Conservation (phyloP, 164 flowering plant genomes). For the Chloranthus sessilifolius region DNA sequence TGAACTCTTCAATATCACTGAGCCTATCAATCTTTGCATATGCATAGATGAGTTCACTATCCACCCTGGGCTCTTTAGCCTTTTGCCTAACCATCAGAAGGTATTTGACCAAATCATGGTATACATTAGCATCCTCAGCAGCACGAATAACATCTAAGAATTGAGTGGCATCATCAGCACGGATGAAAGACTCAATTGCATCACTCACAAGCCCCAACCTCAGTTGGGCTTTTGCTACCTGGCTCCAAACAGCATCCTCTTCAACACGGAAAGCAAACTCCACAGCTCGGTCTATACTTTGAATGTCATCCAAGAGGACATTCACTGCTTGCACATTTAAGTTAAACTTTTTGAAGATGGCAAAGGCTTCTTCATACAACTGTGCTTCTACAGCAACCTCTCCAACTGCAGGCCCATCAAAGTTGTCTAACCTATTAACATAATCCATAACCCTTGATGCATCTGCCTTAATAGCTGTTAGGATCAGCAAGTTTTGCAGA, state of each 20-base stretch:
- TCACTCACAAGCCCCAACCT: slow-evolving; percentile 93
- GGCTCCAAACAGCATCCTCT: slow-evolving; percentile 99
- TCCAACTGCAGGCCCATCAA: slow-evolving; percentile 99
- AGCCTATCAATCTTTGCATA: slow-evolving; percentile 98
- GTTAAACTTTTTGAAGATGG: slow-evolving; percentile 97
- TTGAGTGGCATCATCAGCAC: slow-evolving; percentile 95
- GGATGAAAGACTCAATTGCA: slow-evolving; percentile 98
- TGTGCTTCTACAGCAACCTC: slow-evolving; percentile 99
- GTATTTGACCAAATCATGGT: slow-evolving; percentile 90
- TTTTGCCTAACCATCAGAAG: slow-evolving; percentile 98
- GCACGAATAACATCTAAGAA: slow-evolving; percentile 90
- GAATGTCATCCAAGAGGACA: slow-evolving; percentile 86
- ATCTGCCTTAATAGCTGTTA: slow-evolving; percentile 98
- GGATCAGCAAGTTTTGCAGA: slow-evolving; percentile 84
- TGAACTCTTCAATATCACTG: slow-evolving; percentile 95
- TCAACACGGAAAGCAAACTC: slow-evolving; percentile 99
- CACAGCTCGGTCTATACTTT: slow-evolving; percentile 87
- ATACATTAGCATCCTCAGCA: slow-evolving; percentile 81
- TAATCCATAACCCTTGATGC: slow-evolving; percentile 99
- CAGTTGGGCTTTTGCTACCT: slow-evolving; percentile 97
- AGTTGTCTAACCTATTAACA: slow-evolving; percentile 87
- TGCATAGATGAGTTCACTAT: slow-evolving; percentile 97
- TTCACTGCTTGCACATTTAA: slow-evolving; percentile 97
- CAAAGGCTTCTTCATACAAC: slow-evolving; percentile 92
- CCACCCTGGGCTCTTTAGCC: slow-evolving; percentile 94